Conservation (phyloP, 345 rosid genomes). For the Eucalyptus microcorys region DNA sequence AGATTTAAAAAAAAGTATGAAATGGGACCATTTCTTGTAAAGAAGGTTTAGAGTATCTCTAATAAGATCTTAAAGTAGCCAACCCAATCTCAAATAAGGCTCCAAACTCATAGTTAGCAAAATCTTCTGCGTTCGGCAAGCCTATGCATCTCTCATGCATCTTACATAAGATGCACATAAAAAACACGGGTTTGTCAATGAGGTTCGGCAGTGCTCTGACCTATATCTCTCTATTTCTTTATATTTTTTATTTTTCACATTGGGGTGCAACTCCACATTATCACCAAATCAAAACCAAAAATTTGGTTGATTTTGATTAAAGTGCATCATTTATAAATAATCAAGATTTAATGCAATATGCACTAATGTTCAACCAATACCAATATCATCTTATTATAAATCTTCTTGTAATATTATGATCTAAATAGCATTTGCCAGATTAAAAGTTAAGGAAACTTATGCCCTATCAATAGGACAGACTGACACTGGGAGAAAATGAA, state of each 20-base stretch:
- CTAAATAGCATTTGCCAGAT: neutral
- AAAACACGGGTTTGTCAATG: neutral
- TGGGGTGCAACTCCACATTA: neutral
- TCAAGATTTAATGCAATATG: neutral
- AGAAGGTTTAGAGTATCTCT: neutral
- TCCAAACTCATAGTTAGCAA: neutral
- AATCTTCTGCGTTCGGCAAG: rapidly evolving
- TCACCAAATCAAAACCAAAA: neutral
- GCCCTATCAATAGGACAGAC: neutral
- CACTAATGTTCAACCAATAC: neutral
- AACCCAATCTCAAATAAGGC: too few species aligned
- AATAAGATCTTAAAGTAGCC: neutral
- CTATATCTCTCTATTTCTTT: neutral
- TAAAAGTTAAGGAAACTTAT: neutral
- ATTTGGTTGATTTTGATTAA: neutral
- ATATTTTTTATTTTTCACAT: too few species aligned
- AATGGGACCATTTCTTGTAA: too few species aligned
- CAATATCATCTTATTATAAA: neutral
- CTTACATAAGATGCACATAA: neutral
- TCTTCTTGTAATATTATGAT: neutral
- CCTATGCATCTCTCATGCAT: neutral
- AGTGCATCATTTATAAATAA: neutral
- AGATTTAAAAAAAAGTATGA: too few species aligned
- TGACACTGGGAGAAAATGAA: neutral
- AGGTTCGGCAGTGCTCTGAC: neutral